Base-by-base conservation (phyloP, 1,284 basidiomycete genomes). In the Rhodofomes roseus region DNA sequence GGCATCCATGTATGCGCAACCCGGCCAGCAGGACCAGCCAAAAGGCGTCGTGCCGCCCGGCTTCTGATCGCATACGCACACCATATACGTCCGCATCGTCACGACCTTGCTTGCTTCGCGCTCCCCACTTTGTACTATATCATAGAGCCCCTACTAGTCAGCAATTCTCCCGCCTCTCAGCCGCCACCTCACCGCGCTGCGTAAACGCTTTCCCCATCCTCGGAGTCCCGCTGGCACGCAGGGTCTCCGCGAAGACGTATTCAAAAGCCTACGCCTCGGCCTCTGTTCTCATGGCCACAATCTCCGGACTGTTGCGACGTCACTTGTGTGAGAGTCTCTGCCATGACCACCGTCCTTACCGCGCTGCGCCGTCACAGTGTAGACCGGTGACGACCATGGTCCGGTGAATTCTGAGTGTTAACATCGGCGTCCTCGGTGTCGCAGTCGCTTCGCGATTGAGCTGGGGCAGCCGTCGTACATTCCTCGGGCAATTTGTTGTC, bases 1-100 rank as follows among this genome's bases (percentile, higher is more conserved):
- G 51, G 59, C 60, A 59, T 81, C 85, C 39, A 71, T 81, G 66
- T 86, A 86, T 68, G 77, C 82, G 50, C 72, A 80, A 27, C 69
- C 79, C 31, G 64, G 73, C 65, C 61, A 73, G 65, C 77, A 78
- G 58, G 70, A 73, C 58, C 79, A 81, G 68, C 82, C 81, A 73
- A 89, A 90, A 77, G 81, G 79, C 50, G 76, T 92, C 63, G 86
- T 90, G 43, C 90, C 90, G 25, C 89, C 90, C 59, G 90, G 90
- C 41, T 90, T 92, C 75, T 91, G 65, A 77, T 65, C 55, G 23
- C 36, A 57, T 58, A 36, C 46, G 52, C 25, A 57, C 43, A 54
- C 37, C 52, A 46, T 60, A 36, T 31, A 23, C 23, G 46, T 14
- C 25, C 25, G 46, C 46, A 29, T 48, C 23, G 46, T 48, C 46